These are phyloP conservation scores for Trypanosoma avium DNA, from an alignment of 208 protist genomes.

Conservation along the genomic window DNA sequence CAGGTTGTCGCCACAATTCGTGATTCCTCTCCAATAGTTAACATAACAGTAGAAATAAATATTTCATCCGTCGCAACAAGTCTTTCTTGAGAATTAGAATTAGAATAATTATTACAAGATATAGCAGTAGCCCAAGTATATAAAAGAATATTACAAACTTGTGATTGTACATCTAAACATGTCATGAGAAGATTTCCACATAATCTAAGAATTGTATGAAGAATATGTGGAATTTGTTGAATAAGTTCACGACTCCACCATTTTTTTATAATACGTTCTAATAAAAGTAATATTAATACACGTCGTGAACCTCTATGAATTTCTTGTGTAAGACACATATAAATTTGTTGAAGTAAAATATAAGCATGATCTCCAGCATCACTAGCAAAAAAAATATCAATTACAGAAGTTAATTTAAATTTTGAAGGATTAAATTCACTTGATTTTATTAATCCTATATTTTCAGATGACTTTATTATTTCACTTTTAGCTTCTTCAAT, in stretches of 20 bases:
- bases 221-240: conserved; percentile 17
- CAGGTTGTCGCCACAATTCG: conserved; percentile 52
- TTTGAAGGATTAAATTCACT: too few species aligned
- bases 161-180: conserved; percentile 15
- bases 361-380: conserved; percentile 30
- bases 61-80: conserved; percentile 24
- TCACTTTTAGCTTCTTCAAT: not conserved
- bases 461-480: too few species aligned
- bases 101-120: not conserved
- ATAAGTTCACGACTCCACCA: conserved; percentile 28
- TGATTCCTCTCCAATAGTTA: conserved; percentile 32
- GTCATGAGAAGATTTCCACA: conserved; percentile 35
- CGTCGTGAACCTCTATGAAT: conserved; percentile 16
- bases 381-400: conserved; percentile 26
- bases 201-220: conserved; percentile 23
- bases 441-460: too few species aligned
- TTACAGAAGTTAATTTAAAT: not conserved
- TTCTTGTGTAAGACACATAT: conserved; percentile 15
- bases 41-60: conserved; percentile 33
- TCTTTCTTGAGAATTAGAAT: not conserved
- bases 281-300: conserved; percentile 6
- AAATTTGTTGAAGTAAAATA: conserved; percentile 26
- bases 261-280: conserved; percentile 21
- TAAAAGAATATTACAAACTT: conserved; percentile 48
- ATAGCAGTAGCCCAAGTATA: conserved; percentile 41